Base-by-base conservation (phyloP, 2,329 filamentous ascomycete species). In the Aureobasidium uvarum region DNA sequence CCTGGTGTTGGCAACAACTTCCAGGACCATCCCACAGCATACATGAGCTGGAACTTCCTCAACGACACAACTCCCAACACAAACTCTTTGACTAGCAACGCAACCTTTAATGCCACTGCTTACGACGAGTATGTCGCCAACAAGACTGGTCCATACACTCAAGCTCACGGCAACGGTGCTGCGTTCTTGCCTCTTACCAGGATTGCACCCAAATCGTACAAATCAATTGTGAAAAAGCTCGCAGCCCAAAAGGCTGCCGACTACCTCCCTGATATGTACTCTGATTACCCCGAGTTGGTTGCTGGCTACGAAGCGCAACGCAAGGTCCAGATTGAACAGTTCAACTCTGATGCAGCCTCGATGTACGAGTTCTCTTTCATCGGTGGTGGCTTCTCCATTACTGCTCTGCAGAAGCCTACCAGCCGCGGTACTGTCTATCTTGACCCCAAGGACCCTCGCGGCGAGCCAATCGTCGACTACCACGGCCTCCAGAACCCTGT, bases 231-330 rank as follows among this genome's bases (percentile, higher is more conserved):
- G 2, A 31, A 65, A 6, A 52, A 25, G 20, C 67, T 66, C 20
- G 43, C 33, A 14, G 46, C 64, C 31, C 70, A 71, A 56, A 64
- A 68, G 38, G 41, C 70, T 11, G 58, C 66, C 31, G 50, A 38
- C 18, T 69, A 69, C 64, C 68, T 72, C 3, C 70, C 70, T 13
- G 20, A 51, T 16, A 25, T 66, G 43, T 70, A 70, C 67, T 74
- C 72, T 3, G 69, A 78, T 58, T 71, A 78, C 66, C 72, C 74
- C 11, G 71, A 83, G 1, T 74, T 84, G 23, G 70, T 72, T 6
- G 71, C 80, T 2, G 81, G 84, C 70, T 75, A 84, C 25, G 71
- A 72, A 8, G 72, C 80, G 2, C 81, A 85, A 71, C 76, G 83
- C 66, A 76, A 81, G 58, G 72, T 84, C 7, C 76, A 85, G 18